Base-by-base conservation (phyloP, 2,329 filamentous ascomycete genomes). In the Trichoderma semiorbis region DNA sequence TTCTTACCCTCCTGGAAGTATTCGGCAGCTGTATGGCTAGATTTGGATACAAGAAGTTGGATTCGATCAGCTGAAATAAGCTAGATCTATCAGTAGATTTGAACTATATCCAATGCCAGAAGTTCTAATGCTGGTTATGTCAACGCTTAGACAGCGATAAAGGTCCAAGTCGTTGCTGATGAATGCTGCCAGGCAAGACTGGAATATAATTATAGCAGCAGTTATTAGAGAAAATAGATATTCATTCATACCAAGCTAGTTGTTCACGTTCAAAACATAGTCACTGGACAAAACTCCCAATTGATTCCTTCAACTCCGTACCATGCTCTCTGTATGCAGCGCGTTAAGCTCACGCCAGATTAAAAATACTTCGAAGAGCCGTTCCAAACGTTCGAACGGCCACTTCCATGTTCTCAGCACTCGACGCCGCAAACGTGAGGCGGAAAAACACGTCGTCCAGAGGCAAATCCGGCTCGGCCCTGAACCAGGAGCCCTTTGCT, bases 401-500 rank as follows among this genome's bases (percentile, higher is more conserved):
- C 78, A 91, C 88, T 3, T 85, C 85, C 85, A 95, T 94, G 75
- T 90, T 88, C 69, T 90, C 88, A 18, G 87, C 85, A 12, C 88
- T 90, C 1, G 94, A 94, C 43, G 94, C 91, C 0, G 95, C 95
- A 83, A 92, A 99, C 0, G 95, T 99, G 5, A 93, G 90, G 66
- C 96, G 89, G 85, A 98, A 97, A 84, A 93, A 98, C 81, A 97
- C 85, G 30, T 90, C 91, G 14, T 85, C 84, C 7, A 85, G 85
- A 5, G 82, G 85, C 78, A 84, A 85, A 62, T 88, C 85, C 53
- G 86, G 87, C 79, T 96, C 92, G 1, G 95, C 93, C 72, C 90
- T 88, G 86, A 98, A 99, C 95, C 95, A 98, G 61, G 91, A 95
- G 3, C 96, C 96, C 63, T 92, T 88, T 72, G 93, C 94, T 2